Percentiles rank a stretch among this genome's conserved stretches.
Conservation (phyloP, 768 basidiomycete species). For the Boletus rufocinnamomeus region DNA sequence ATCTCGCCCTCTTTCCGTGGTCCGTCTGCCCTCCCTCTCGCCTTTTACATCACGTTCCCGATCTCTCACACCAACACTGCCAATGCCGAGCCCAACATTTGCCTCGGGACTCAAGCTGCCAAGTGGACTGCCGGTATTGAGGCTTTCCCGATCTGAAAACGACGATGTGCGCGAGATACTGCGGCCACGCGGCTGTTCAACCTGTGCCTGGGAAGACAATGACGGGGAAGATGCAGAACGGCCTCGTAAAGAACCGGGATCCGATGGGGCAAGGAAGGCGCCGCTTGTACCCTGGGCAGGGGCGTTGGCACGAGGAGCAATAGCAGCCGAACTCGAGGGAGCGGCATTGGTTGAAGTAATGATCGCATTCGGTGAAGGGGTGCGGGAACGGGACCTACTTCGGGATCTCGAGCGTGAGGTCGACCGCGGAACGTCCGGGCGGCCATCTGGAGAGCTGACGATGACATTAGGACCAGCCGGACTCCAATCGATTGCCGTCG, state of each 20-base stretch:
- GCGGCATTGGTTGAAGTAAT: constrained; percentile 13
- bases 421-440: constrained; percentile 35
- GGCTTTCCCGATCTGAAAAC: constrained; percentile 52
- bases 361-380: constrained; percentile 43
- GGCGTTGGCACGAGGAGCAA: constrained; percentile 14
- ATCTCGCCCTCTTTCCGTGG: constrained; percentile 34
- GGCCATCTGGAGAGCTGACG: constrained; percentile 38
- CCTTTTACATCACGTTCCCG: constrained; percentile 27
- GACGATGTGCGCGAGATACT: constrained; percentile 57
- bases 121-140: constrained; percentile 38
- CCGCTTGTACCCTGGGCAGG: constrained; percentile 21
- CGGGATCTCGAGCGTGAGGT: constrained; percentile 34
- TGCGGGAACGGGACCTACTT: constrained; percentile 45
- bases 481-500: constrained; percentile 9
- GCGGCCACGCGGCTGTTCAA: constrained; percentile 47
- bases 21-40: constrained; percentile 33
- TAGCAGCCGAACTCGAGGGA: constrained; percentile 8
- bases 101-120: constrained; percentile 44
- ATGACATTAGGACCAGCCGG: constrained; percentile 34
- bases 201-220: constrained; percentile 35
- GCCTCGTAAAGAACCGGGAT: constrained; percentile 21
- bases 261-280: constrained; percentile 31
- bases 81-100: constrained; percentile 30
- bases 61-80: constrained; percentile 37
- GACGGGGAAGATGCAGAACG: constrained; percentile 39